Conservation (phyloP, 495 filamentous ascomycete genomes). For the Gamarada debralockiae region DNA sequence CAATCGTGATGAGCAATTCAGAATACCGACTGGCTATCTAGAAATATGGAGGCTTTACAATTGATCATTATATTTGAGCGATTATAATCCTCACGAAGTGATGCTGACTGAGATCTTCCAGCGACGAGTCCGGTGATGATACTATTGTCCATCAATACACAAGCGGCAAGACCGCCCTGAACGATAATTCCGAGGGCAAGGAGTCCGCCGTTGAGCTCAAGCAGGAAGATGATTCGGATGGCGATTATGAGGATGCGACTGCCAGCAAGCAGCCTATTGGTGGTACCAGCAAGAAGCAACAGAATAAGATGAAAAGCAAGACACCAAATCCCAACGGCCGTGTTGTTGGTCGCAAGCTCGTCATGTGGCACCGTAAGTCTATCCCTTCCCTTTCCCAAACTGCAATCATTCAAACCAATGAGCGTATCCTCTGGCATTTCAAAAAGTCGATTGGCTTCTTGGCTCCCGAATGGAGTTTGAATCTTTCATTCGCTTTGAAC, state of each 20-base stretch:
- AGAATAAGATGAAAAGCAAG: neutral
- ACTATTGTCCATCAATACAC: too few species aligned
- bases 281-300: neutral
- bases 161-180: too few species aligned
- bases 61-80: too few species aligned
- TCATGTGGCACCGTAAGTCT: conserved; percentile 33
- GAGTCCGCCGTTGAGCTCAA: too few species aligned
- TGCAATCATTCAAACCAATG: too few species aligned
- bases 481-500: neutral
- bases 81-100: too few species aligned
- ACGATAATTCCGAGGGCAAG: too few species aligned
- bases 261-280: neutral
- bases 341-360: conserved; percentile 26
- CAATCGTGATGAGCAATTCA: too few species aligned
- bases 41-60: too few species aligned
- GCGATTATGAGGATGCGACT: neutral
- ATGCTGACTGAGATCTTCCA: too few species aligned
- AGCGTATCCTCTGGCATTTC: neutral
- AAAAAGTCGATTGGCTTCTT: neutral
- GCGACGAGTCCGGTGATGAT: too few species aligned
- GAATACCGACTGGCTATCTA: too few species aligned
- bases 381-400: neutral
- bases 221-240: neutral
- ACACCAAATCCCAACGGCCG: conserved; percentile 27
- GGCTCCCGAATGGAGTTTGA: neutral